Conservation (phyloP, 208 protist species). For the Eutreptiella sp. region DNA sequence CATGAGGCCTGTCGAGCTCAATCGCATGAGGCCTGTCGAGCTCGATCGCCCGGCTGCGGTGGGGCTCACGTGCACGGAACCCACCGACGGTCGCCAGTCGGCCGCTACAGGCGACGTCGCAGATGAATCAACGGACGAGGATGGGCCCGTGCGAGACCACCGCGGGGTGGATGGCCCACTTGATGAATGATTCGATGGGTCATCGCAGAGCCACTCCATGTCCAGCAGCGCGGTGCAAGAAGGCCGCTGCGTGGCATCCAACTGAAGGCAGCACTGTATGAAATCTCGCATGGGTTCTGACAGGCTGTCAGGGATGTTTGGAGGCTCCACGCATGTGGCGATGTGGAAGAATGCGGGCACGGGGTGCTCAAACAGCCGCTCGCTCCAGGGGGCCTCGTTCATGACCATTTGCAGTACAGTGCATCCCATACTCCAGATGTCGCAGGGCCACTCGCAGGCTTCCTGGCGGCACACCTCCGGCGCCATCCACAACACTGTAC, state of each 20-base stretch:
- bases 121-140: too few relatives aligned
- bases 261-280: slow-evolving; percentile 9
- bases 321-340: slow-evolving; percentile 14
- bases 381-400: background rate
- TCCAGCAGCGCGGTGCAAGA: background rate
- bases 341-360: slow-evolving; percentile 9
- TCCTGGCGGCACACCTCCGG: slow-evolving; percentile 17
- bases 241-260: background rate
- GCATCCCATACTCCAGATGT: slow-evolving; percentile 23
- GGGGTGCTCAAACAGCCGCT: background rate
- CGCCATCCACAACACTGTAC: slow-evolving; percentile 18
- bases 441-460: background rate
- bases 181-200: too few relatives aligned
- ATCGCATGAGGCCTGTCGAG: too few relatives aligned
- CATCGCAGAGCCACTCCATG: slow-evolving; percentile 2
- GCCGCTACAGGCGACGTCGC: too few relatives aligned
- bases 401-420: slow-evolving; percentile 1
- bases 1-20: too few relatives aligned
- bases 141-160: too few relatives aligned
- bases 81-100: too few relatives aligned
- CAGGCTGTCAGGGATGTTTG: slow-evolving; percentile 8
- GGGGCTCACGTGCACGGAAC: too few relatives aligned
- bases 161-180: too few relatives aligned
- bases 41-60: too few relatives aligned
- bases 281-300: background rate